These are phyloP conservation scores for Botrytis pseudocinerea DNA, from an alignment of 2,329 filamentous ascomycete species.

Conservation along the genomic window DNA sequence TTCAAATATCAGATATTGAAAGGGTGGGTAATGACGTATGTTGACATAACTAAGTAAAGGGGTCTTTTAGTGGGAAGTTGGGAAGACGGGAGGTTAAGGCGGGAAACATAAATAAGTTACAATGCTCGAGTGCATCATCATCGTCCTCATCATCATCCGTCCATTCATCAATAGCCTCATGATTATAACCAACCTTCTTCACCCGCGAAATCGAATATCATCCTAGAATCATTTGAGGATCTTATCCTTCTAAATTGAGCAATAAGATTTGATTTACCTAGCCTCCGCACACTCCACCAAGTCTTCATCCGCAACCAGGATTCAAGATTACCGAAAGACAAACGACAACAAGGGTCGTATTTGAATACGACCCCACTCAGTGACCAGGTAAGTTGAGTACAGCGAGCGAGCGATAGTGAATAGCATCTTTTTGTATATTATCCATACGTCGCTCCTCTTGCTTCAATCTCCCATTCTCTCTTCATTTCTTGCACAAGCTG, in stretches of 20 bases:
- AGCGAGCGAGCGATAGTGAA: background rate
- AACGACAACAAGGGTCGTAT: constrained; percentile 11
- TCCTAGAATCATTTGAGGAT: background rate
- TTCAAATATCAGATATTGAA: background rate
- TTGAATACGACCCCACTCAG: background rate
- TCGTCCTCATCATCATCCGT: background rate
- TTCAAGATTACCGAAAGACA: constrained; percentile 9
- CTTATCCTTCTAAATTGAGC: background rate
- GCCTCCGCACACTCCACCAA: background rate
- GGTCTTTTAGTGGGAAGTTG: background rate
- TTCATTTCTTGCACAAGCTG: background rate
- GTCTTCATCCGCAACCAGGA: background rate
- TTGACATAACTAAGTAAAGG: background rate
- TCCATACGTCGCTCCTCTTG: background rate
- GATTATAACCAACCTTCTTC: background rate
- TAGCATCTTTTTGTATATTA: background rate
- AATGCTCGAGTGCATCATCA: background rate
- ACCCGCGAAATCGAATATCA: background rate
- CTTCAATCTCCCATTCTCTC: background rate
- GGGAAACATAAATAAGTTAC: background rate
- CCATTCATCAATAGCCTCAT: background rate
- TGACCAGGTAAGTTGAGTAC: background rate
- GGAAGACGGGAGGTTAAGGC: background rate
- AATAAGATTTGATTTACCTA: background rate
- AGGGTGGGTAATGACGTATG: background rate